Conservation (phyloP, 768 basidiomycete genomes). For the Suillus plorans region DNA sequence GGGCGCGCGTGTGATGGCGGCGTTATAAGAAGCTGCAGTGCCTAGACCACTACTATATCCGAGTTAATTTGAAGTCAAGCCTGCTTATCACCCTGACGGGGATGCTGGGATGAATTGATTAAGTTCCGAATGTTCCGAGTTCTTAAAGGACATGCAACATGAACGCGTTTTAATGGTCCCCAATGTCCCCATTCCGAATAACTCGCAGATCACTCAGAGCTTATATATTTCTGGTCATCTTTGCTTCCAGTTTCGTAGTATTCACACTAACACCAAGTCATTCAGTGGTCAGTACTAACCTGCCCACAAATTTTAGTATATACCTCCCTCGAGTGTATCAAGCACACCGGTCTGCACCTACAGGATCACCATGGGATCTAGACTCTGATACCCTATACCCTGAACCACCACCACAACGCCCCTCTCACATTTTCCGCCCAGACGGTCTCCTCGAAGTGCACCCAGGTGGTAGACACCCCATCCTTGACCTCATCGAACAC, state of each 20-base stretch:
- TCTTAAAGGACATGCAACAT: too few relatives aligned
- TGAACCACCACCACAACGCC: neutral
- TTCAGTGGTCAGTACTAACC: neutral
- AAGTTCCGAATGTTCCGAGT: too few relatives aligned
- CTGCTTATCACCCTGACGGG: too few relatives aligned
- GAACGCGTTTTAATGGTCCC: neutral
- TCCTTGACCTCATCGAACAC: conserved; percentile 40
- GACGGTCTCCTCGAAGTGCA: conserved; percentile 41
- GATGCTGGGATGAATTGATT: too few relatives aligned
- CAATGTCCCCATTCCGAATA: neutral
- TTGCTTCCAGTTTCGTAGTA: neutral
- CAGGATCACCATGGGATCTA: neutral
- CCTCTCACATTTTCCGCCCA: conserved; percentile 19
- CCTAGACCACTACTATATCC: too few relatives aligned
- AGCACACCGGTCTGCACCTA: neutral
- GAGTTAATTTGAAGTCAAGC: too few relatives aligned
- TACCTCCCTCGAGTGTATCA: neutral
- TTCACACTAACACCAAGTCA: neutral
- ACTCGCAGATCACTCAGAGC: neutral
- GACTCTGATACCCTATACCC: neutral
- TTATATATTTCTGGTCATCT: neutral
- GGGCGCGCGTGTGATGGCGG: too few relatives aligned
- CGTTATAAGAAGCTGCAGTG: too few relatives aligned
- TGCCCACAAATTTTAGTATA: neutral
- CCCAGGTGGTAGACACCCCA: conserved; percentile 40